A percentile compares a stretch with the other conserved stretches of the same genome.
These are phyloP conservation scores for Pittosporum tobira DNA, from an alignment of 129 eudicot genomes.

Conservation along the genomic window DNA sequence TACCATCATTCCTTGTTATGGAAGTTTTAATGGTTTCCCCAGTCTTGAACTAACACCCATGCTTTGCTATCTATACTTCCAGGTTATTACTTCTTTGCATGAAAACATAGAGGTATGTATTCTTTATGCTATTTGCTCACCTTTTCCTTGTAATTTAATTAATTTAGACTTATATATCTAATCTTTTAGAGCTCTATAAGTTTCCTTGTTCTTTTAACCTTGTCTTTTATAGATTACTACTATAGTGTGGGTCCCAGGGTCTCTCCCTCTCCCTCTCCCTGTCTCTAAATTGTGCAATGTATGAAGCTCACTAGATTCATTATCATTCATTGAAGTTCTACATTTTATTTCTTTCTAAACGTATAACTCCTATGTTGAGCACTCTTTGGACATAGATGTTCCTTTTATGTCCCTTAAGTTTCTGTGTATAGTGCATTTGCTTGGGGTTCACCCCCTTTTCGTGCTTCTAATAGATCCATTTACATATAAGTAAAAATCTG, in stretches of 20 bases:
- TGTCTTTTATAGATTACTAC: not conserved
- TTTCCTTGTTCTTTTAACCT: not conserved
- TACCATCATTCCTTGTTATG: not conserved
- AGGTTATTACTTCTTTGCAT: conserved; percentile 42
- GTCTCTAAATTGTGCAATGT: too few relatives aligned
- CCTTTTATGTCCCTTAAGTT: too few relatives aligned
- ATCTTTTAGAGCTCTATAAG: too few relatives aligned
- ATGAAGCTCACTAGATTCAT: too few relatives aligned
- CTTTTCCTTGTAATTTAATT: not conserved
- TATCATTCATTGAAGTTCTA: not conserved
- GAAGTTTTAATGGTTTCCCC: not conserved
- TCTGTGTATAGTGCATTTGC: too few relatives aligned
- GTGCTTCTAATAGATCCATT: too few relatives aligned
- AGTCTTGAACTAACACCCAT: not conserved
- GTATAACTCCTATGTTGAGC: too few relatives aligned
- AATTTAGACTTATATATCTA: not conserved
- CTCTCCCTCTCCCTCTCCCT: too few relatives aligned
- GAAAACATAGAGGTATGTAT: conserved; percentile 32
- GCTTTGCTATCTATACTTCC: not conserved
- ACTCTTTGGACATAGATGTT: too few relatives aligned
- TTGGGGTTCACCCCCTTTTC: not conserved
- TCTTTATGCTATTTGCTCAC: not conserved
- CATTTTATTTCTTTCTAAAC: not conserved
- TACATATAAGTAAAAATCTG: too few relatives aligned
- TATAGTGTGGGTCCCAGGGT: too few relatives aligned